These are phyloP conservation scores for Schwanniomyces vanrijiae DNA, from an alignment of 805 yeast species.

Conservation along the genomic window DNA sequence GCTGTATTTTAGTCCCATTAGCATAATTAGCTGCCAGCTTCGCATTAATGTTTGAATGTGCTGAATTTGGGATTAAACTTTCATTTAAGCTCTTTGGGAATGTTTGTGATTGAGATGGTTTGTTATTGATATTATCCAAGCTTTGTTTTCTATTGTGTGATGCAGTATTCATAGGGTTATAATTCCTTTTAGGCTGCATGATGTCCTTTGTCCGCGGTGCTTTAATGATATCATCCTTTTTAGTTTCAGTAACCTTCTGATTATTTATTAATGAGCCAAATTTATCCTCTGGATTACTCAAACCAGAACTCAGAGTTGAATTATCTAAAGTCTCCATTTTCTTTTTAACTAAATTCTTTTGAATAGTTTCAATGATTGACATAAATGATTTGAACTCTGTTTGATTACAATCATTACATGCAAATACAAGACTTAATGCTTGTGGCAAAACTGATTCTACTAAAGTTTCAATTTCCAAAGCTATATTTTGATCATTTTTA, in stretches of 20 bases:
- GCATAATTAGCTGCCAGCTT: conserved; percentile 4
- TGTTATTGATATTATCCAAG: not conserved
- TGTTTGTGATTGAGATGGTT: no score
- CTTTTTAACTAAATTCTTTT: conserved; percentile 16
- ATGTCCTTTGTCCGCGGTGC: conserved; percentile 21
- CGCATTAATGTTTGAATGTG: conserved; percentile 5
- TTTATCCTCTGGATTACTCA: conserved; percentile 3
- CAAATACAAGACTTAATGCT: conserved; percentile 33
- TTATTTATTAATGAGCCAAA: conserved; percentile 32
- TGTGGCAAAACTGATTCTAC: conserved; percentile 31
- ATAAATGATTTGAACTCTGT: conserved; percentile 32
- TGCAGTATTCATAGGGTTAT: not conserved
- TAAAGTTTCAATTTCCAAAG: conserved; percentile 27
- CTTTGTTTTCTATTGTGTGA: not conserved
- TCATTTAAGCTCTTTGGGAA: not conserved
- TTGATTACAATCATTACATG: conserved; percentile 37
- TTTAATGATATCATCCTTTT: conserved; percentile 19
- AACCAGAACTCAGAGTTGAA: conserved; percentile 6
- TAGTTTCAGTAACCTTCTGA: conserved; percentile 23
- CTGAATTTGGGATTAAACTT: conserved; percentile 7
- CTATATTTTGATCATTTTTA: conserved; percentile 31
- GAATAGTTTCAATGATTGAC: conserved; percentile 19
- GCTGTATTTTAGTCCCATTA: not conserved
- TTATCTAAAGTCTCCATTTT: conserved; percentile 15
- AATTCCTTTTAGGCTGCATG: conserved; percentile 18